Conservation (phyloP, 2,329 filamentous ascomycete species). For the Aspergillus bombycis region DNA sequence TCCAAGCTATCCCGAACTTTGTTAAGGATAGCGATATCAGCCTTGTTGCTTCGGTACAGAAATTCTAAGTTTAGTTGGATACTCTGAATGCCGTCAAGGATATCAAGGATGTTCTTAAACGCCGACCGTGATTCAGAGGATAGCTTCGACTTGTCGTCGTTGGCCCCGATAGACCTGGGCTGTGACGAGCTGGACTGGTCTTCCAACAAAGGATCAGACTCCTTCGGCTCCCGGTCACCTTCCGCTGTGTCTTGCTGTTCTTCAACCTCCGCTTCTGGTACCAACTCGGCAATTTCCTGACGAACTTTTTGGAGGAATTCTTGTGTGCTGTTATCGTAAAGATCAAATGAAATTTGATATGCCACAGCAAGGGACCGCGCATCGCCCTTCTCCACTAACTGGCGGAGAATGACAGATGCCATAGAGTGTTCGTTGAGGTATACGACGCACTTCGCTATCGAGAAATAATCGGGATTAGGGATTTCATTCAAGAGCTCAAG, state of each 20-base stretch:
- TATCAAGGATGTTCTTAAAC: slow-evolving; percentile 60
- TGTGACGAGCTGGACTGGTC: slow-evolving; percentile 47
- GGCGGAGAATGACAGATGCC: slow-evolving; percentile 81
- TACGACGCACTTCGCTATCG: slow-evolving; percentile 96
- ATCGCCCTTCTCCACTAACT: slow-evolving; percentile 79
- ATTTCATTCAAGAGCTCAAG: slow-evolving; percentile 95
- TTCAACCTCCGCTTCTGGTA: slow-evolving; percentile 43
- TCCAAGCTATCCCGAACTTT: slow-evolving; percentile 95
- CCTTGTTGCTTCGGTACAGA: slow-evolving; percentile 91
- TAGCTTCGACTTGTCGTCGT: slow-evolving; percentile 47
- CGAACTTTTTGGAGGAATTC: slow-evolving; percentile 93
- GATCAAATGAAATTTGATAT: slow-evolving; percentile 96
- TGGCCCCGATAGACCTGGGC: slow-evolving; percentile 42
- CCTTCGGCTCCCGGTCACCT: slow-evolving; percentile 57
- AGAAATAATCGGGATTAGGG: slow-evolving; percentile 92
- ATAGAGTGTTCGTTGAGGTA: slow-evolving; percentile 91
- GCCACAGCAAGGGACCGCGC: slow-evolving; percentile 79
- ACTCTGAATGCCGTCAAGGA: slow-evolving; percentile 85
- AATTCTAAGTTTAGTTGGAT: slow-evolving; percentile 97
- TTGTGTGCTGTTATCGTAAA: slow-evolving; percentile 98
- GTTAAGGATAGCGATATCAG: slow-evolving; percentile 89
- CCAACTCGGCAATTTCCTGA: slow-evolving; percentile 68
- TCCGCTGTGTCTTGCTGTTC: slow-evolving; percentile 43
- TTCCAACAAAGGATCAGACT: slow-evolving; percentile 62
- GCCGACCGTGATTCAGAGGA: slow-evolving; percentile 57